phyloP scores from a whole-genome alignment of 257 asterid genomes.

The Linaria vulgaris region DNA sequence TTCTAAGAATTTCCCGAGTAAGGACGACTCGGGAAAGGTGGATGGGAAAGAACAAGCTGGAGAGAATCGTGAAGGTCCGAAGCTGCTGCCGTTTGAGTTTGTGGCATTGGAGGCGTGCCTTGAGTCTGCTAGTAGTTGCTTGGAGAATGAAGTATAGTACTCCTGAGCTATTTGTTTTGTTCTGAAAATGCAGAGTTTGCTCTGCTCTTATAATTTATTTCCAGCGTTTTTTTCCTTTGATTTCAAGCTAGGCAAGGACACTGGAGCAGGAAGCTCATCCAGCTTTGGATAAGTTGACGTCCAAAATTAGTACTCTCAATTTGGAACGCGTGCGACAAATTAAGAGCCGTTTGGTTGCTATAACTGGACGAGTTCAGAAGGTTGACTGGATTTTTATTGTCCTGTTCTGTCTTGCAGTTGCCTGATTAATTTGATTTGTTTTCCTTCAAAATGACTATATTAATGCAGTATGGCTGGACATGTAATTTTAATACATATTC shows the following conservation, averaged over 20 bases:
- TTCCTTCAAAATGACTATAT: no score
- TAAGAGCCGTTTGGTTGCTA: slow-evolving; percentile 91
- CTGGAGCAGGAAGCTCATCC: slow-evolving; percentile 98
- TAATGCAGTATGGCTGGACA: no score
- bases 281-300: slow-evolving; percentile 83
- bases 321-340: slow-evolving; percentile 95
- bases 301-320: slow-evolving; percentile 95
- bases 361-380: slow-evolving; percentile 98
- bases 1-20: slow-evolving; percentile 49
- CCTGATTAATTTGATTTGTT: slow-evolving; percentile 5
- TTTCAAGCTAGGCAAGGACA: slow-evolving; percentile 74
- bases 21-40: slow-evolving; percentile 46
- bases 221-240: slow-evolving; percentile 8
- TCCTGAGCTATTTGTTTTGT: slow-evolving; percentile 9
- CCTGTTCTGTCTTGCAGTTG: slow-evolving; percentile 12
- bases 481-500: no score
- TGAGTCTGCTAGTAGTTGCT: slow-evolving; percentile 94
- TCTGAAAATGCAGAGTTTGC: slow-evolving; percentile 3
- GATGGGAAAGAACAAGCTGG: slow-evolving; percentile 56
- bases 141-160: slow-evolving; percentile 72
- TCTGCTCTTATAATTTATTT: slow-evolving; percentile 6
- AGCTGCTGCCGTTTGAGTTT: slow-evolving; percentile 92
- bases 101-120: slow-evolving; percentile 97
- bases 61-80: slow-evolving; percentile 80
- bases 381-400: slow-evolving; percentile 36